These are phyloP conservation scores for Metschnikowia arizonensis DNA, from an alignment of 805 yeast genomes.

Conservation along the genomic window DNA sequence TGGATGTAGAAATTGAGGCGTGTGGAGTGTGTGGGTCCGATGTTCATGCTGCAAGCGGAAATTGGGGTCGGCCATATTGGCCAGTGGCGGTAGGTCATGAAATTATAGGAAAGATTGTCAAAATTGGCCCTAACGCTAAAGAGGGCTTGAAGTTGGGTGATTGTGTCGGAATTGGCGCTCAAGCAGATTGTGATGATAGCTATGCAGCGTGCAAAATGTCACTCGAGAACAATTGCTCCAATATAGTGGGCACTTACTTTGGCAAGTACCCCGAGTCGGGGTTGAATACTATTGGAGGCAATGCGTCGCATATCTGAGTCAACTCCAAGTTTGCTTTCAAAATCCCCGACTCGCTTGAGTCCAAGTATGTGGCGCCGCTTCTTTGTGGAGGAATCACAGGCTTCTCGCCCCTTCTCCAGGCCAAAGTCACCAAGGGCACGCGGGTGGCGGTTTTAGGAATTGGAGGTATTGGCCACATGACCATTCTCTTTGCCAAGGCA, in stretches of 20 bases:
- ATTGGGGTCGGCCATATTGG: conserved; percentile 41
- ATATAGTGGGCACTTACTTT: conserved; percentile 13
- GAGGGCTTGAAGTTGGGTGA: conserved; percentile 55
- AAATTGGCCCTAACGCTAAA: conserved; percentile 18
- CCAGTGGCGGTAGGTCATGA: conserved; percentile 29
- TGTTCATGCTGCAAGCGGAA: conserved; percentile 47
- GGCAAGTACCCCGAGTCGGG: conserved; percentile 14
- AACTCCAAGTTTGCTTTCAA: conserved; percentile 19
- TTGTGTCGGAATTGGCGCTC: conserved; percentile 80
- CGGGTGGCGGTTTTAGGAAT: conserved; percentile 59
- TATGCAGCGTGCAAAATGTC: conserved; percentile 13
- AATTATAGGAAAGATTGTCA: conserved; percentile 20
- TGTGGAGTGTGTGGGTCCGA: conserved; percentile 55
- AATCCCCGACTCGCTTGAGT: conserved; percentile 16
- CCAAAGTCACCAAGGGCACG: conserved; percentile 22
- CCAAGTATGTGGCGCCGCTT: conserved; percentile 18
- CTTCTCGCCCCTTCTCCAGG: conserved; percentile 20
- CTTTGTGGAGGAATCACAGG: conserved; percentile 23
- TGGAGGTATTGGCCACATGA: conserved; percentile 68
- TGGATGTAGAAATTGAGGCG: conserved; percentile 16
- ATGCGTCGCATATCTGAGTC: conserved; percentile 16
- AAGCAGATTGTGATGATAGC: conserved; percentile 22
- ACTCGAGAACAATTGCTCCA: conserved; percentile 15
- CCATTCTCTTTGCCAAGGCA: conserved; percentile 55
- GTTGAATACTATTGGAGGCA: conserved; percentile 16